Conservation (phyloP, 106 monocot species). For the Chionographis japonica region DNA sequence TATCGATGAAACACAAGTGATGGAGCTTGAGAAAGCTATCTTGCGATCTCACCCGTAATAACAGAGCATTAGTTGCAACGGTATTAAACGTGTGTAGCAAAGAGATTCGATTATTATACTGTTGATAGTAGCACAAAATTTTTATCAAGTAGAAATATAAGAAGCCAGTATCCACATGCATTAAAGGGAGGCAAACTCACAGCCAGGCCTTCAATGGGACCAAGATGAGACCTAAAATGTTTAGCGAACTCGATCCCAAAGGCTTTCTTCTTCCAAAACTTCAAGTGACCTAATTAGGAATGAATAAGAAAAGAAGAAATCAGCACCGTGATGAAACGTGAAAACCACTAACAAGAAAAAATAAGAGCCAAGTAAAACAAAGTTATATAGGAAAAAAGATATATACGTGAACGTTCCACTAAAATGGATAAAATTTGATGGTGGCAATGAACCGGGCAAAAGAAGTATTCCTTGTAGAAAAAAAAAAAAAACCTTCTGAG, state of each 20-base stretch:
- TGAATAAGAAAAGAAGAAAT: neutral
- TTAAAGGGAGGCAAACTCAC: conserved; percentile 43
- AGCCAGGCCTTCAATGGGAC: conserved; percentile 88
- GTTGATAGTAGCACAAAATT: neutral
- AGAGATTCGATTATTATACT: too few species aligned
- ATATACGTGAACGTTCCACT: too few species aligned
- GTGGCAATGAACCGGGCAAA: too few species aligned
- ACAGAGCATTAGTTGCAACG: too few species aligned
- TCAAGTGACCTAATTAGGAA: conserved; percentile 59
- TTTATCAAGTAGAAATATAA: neutral
- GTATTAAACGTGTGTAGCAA: too few species aligned
- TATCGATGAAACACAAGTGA: too few species aligned
- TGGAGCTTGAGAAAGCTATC: too few species aligned
- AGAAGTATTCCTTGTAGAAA: too few species aligned
- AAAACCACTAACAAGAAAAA: neutral
- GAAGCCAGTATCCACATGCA: neutral
- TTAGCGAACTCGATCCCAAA: conserved; percentile 94
- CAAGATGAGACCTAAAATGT: conserved; percentile 93
- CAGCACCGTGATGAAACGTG: neutral
- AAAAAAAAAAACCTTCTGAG: too few species aligned
- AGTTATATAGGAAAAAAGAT: too few species aligned
- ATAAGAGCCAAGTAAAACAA: neutral
- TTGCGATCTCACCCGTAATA: too few species aligned
- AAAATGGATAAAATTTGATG: too few species aligned
- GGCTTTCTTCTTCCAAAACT: conserved; percentile 99